These are phyloP conservation scores for Fusarium nurragi DNA, from an alignment of 2,329 filamentous ascomycete species.

Conservation along the genomic window DNA sequence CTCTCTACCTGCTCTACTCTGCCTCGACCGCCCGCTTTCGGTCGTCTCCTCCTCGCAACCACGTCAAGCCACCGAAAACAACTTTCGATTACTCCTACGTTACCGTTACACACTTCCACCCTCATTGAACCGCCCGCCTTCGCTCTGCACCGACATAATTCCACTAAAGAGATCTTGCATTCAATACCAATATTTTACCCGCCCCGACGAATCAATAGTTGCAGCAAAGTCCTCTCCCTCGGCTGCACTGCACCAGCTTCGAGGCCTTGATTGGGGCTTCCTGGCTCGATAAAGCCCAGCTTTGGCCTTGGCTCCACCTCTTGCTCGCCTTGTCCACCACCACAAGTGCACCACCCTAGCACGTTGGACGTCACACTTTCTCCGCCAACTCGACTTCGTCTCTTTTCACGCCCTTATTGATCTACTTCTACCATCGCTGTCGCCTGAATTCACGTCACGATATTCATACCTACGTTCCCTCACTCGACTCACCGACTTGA, in stretches of 20 bases:
- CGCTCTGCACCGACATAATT: conserved; percentile 22
- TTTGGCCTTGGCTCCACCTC: conserved; percentile 35
- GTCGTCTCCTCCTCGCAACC: conserved; percentile 35
- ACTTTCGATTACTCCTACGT: conserved; percentile 20
- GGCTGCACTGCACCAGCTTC: background rate
- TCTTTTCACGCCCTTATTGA: conserved; percentile 19
- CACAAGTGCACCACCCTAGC: conserved; percentile 13
- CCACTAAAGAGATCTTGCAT: background rate
- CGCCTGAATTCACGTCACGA: conserved; percentile 9
- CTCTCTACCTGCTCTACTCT: background rate
- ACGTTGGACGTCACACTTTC: conserved; percentile 31
- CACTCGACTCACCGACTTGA: conserved; percentile 10
- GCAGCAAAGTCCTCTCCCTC: conserved; percentile 15
- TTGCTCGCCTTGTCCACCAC: conserved; percentile 31
- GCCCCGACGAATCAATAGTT: conserved; percentile 17
- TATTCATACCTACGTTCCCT: conserved; percentile 5
- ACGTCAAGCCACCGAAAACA: conserved; percentile 39
- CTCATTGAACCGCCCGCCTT: conserved; percentile 11
- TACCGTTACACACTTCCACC: conserved; percentile 27
- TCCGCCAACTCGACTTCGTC: conserved; percentile 22
- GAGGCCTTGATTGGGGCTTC: conserved; percentile 21
- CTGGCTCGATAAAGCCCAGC: conserved; percentile 28
- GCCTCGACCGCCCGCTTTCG: conserved; percentile 28
- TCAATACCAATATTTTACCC: conserved; percentile 8
- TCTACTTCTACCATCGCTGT: background rate